Conservation (phyloP, 1,284 basidiomycete species). For the Fomitopsis schrenkii region DNA sequence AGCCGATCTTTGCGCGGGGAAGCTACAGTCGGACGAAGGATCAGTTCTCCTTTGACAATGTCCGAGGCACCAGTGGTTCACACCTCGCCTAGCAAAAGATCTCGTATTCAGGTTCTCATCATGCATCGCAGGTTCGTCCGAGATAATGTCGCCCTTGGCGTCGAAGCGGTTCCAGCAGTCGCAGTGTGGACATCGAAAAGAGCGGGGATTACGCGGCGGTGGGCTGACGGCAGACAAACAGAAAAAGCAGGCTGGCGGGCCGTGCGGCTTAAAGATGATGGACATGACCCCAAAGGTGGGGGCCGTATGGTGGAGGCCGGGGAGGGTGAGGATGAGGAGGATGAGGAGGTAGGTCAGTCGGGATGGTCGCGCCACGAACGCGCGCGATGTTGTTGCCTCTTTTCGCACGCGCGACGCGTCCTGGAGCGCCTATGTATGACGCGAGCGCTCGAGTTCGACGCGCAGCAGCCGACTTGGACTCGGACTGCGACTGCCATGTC, state of each 20-base stretch:
- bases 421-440: neutral
- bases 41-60: constrained; percentile 2
- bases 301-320: neutral
- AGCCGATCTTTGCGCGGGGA: constrained; percentile 65
- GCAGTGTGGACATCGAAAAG: constrained; percentile 66
- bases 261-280: constrained; percentile 31
- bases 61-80: constrained; percentile 13
- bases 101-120: constrained; percentile 64
- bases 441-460: neutral
- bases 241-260: constrained; percentile 54
- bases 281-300: constrained; percentile 15
- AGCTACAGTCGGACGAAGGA: constrained; percentile 33
- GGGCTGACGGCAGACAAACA: constrained; percentile 48
- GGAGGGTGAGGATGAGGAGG: neutral
- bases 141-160: constrained; percentile 66
- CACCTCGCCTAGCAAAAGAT: constrained; percentile 77
- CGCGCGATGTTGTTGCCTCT: constrained; percentile 19
- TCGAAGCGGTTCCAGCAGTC: constrained; percentile 72
- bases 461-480: neutral
- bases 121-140: constrained; percentile 86
- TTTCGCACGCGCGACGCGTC: constrained; percentile 8
- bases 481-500: constrained; percentile 29
- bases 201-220: constrained; percentile 42
- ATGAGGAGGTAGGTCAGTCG: neutral
- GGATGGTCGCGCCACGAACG: constrained; percentile 12